Evolutionary conservation across 768 basidiomycete species (phyloP), one percentile per base, ranked within the genome.

Genomic region (Trametopsis cervina): DNA sequence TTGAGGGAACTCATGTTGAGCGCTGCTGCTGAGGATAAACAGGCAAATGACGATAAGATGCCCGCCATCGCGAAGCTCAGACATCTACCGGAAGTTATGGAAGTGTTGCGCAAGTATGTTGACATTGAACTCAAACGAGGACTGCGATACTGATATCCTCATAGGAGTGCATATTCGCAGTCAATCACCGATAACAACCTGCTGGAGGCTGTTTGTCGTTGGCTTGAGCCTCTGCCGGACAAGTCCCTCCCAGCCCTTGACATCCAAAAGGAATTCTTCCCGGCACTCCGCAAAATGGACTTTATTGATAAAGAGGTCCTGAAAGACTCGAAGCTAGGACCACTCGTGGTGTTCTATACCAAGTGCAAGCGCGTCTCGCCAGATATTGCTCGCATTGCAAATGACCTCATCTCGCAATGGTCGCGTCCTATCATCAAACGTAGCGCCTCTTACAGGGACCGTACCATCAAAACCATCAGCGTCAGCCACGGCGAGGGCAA

Each of bases 111-210:
- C 67, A 97, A 94, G 95, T 95, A 60, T 46, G 85, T 69, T 3
- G 20, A 18, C 4, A 4, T 18, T 15, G 29, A 5, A 11, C 7
- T n/a, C 5, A 33, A 13, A 24, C 2, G 5, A 2, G 23, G 12
- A 25, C 11, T 21, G 17, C 22, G 33, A 15, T 20, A 26, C 38
- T 17, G 21, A 47, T 37, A 2, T 48, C 33, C 18, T 29, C 49
- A 17, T 60, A 95, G 92, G 66, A 77, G 81, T 15, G 83, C 90
- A 1, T 78, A 95, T 13, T 81, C 85, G 10, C 90, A 95, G 58
- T 89, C 92, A 4, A 95, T 98, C 60, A 81, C 92, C 44, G 96
- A 99, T 68, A 93, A 93, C 64, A 92, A 94, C 54, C 79, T 98
- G 36, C 74, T 99, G 23, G 88, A 91, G 55, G 92, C 86, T 4